Conservation (phyloP, 1,139 yeast species). For the Saccharomyces pastorianus region DNA sequence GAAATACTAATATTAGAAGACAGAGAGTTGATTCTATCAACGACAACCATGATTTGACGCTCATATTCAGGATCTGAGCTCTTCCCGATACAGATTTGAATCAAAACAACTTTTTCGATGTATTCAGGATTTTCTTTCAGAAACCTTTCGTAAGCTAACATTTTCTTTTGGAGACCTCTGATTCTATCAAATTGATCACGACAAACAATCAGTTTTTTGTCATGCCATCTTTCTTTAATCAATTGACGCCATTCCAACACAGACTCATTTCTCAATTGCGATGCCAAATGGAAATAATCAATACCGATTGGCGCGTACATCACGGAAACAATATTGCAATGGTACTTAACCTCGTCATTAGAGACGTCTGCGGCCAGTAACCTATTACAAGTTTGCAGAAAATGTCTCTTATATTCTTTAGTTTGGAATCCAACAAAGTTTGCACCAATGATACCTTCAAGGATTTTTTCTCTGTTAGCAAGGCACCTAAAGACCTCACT, state of each 20-base stretch:
- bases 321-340: conserved; percentile 57
- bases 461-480: conserved; percentile 37
- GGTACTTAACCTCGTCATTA: conserved; percentile 55
- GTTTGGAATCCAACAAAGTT: conserved; percentile 82
- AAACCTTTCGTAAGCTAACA: conserved; percentile 75
- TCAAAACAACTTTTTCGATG: too few relatives aligned
- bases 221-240: conserved; percentile 66
- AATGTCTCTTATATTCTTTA: conserved; percentile 83
- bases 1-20: conserved; percentile 64
- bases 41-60: conserved; percentile 63
- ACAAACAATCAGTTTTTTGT: conserved; percentile 61
- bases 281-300: conserved; percentile 52
- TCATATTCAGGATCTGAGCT: conserved; percentile 47
- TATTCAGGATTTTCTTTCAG: conserved; percentile 50
- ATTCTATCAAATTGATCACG: conserved; percentile 30
- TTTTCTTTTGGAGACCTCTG: conserved; percentile 38
- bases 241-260: conserved; percentile 61
- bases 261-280: conserved; percentile 39
- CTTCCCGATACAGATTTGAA: conserved; percentile 39
- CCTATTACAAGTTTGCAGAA: conserved; percentile 78
- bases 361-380: conserved; percentile 72
- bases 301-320: conserved; percentile 77
- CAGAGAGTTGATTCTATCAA: conserved; percentile 71
- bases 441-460: conserved; percentile 81
- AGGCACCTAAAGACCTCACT: too few relatives aligned